A percentile compares a stretch with the other conserved stretches of the same genome.
Conservation (phyloP, 345 rosid genomes). For the Mangifera indica region DNA sequence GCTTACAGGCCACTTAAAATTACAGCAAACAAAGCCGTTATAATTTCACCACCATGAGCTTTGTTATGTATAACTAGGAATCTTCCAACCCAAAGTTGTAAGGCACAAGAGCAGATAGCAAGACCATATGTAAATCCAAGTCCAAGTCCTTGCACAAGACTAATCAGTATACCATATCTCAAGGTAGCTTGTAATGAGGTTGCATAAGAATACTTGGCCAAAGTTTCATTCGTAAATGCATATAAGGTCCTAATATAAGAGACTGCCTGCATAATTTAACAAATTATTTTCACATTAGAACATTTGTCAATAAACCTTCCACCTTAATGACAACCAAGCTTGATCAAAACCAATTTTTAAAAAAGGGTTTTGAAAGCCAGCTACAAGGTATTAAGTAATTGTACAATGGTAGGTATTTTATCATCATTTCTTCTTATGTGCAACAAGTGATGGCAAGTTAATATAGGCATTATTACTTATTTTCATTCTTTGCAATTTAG, state of each 20-base stretch:
- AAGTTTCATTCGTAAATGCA: constrained; percentile 97
- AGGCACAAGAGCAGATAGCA: constrained; percentile 94
- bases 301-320: background rate
- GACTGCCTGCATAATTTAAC: constrained; percentile 69
- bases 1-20: constrained; percentile 99
- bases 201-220: constrained; percentile 97
- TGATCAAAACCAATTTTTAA: background rate
- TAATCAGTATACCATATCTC: constrained; percentile 87
- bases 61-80: constrained; percentile 51
- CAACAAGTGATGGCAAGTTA: background rate
- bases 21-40: constrained; percentile 86
- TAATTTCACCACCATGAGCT: constrained; percentile 91
- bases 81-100: constrained; percentile 95
- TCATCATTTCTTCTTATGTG: background rate
- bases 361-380: background rate
- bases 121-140: constrained; percentile 99
- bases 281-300: constrained; percentile 20
- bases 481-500: background rate
- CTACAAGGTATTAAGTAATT: background rate
- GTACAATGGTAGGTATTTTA: background rate
- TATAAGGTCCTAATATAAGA: constrained; percentile 83
- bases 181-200: constrained; percentile 97
- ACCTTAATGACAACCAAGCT: background rate
- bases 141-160: constrained; percentile 99
- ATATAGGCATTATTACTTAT: background rate